Evolutionary conservation across 202 grass and related monocot species (phyloP), one percentile per base, ranked within the genome.

Genomic region (Tripidium arundinaceum): DNA sequence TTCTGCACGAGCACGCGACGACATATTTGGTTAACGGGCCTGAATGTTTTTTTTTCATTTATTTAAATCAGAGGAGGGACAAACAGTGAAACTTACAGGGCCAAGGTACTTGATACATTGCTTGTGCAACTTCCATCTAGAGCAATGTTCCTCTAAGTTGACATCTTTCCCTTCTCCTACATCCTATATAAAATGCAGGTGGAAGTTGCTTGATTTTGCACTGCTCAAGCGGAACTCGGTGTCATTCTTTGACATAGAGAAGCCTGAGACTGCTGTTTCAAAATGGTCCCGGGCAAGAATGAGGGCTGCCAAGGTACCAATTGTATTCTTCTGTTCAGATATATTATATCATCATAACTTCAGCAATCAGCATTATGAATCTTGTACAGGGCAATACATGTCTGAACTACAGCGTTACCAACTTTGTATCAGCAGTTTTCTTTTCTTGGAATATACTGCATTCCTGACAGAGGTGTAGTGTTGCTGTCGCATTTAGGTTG

Each of bases 81-180:
- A 54, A 15, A 37, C 27, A 50, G 69, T 66, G 42, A 5, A 65
- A 83, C 90, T 91, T 93, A 97, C 93, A 29, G 90, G 93, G 33
- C 90, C 93, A 75, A 97, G 88, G 83, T 97, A 97, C 61, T 89
- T 93, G 86, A 97, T 93, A 75, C 90, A 97, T 41, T 97, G 93
- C 43, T 85, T 73, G 37, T 89, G 90, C 52, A 97, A 67, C 74
- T 85, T 89, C 55, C 21, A 89, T 65, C 88, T 73, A 25, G 85
- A 28, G 78, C 93, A 97, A 16, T 87, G 78, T 28, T 93, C 77
- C 26, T 90, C 87, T 46, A 90, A 36, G 29, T 13, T 89, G 62
- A 87, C 78, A 74, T 97, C 90, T 79, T 97, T 97, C 19, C 93
- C 90, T 66, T 97, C 90, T 63, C 93, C 93, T 41, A 97, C 74